Conservation (phyloP, 2,329 filamentous ascomycete species). For the Trichoderma asperellum region DNA sequence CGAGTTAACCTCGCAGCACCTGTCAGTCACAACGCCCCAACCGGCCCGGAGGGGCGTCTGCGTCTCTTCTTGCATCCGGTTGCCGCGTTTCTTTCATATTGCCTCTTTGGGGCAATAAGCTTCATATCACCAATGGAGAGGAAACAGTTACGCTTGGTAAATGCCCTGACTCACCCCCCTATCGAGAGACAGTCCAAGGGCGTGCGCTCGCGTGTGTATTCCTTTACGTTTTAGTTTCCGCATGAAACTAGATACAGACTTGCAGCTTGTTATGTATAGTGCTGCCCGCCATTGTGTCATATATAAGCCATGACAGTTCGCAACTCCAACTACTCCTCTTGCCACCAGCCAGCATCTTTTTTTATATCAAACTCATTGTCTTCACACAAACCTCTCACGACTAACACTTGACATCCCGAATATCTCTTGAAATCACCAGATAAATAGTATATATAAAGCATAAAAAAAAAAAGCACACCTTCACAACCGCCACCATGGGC, state of each 20-base stretch:
- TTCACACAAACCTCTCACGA: neutral
- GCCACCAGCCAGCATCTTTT: neutral
- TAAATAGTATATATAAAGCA: neutral
- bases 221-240: neutral
- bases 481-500: conserved; percentile 38
- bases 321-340: neutral
- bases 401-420: neutral
- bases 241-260: neutral
- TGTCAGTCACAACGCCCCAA: neutral
- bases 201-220: neutral
- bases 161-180: neutral
- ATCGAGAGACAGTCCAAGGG: neutral
- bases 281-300: neutral
- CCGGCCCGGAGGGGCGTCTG: neutral
- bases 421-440: neutral
- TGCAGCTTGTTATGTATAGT: neutral
- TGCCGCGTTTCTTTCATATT: neutral
- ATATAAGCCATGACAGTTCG: neutral
- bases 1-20: neutral
- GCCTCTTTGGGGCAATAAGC: conserved; percentile 10
- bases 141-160: neutral
- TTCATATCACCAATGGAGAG: neutral
- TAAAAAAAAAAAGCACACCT: no score
- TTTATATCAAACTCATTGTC: neutral
- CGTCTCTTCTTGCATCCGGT: neutral